A percentile compares a stretch with the other conserved stretches of the same genome.
These are phyloP conservation scores for Ophiosphaerella herpotricha DNA, from an alignment of 2,329 filamentous ascomycete genomes.

Conservation along the genomic window DNA sequence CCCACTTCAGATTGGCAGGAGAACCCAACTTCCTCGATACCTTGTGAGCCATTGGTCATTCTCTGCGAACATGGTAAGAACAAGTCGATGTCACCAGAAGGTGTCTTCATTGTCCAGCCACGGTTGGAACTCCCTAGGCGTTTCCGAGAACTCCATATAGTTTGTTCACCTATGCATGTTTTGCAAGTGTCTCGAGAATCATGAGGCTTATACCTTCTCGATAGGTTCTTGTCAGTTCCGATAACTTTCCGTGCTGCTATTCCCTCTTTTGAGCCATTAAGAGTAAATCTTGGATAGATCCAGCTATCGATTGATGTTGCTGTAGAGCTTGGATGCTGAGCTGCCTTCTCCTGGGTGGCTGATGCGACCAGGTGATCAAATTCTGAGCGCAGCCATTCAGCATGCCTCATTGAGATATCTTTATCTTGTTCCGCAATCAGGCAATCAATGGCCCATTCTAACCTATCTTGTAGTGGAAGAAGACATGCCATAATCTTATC, in stretches of 20 bases:
- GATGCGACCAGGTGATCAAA: conserved; percentile 10
- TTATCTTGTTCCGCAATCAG: not conserved
- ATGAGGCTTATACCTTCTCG: too few species aligned
- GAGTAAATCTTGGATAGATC: conserved; percentile 2
- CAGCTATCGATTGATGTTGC: conserved; percentile 8
- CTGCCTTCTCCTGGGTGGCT: conserved; percentile 12
- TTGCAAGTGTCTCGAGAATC: too few species aligned
- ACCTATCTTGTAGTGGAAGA: conserved; percentile 1
- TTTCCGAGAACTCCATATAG: too few species aligned
- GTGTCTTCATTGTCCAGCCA: too few species aligned
- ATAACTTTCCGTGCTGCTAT: too few species aligned
- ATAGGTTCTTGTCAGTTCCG: too few species aligned
- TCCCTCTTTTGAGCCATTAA: not conserved
- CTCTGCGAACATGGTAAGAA: too few species aligned
- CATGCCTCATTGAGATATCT: not conserved
- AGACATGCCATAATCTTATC: conserved; percentile 14
- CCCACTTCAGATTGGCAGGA: not conserved
- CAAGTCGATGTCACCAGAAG: too few species aligned
- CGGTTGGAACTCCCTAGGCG: too few species aligned
- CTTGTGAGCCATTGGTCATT: too few species aligned
- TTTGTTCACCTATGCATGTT: too few species aligned
- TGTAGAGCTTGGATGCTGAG: conserved; percentile 1
- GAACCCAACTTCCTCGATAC: not conserved
- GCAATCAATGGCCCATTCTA: not conserved
- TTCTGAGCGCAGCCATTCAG: conserved; percentile 3